Percentiles rank a stretch among this genome's conserved stretches.
Conservation (phyloP, 768 basidiomycete species). For the Termitomyces sp. region DNA sequence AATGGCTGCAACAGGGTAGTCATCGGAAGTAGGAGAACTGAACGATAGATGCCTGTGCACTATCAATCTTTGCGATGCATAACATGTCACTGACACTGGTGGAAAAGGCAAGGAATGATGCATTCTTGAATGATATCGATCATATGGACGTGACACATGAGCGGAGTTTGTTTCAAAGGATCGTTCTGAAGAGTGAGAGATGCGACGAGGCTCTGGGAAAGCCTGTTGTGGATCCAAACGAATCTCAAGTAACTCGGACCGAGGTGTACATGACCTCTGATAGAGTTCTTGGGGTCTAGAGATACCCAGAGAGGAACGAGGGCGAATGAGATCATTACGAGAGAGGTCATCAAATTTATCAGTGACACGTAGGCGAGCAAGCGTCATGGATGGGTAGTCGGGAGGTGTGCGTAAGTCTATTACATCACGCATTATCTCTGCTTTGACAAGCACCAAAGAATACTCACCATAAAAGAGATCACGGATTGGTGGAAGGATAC, state of each 20-base stretch:
- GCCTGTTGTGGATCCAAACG: background rate
- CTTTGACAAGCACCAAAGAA: background rate
- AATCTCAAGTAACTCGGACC: background rate
- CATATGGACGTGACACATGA: background rate
- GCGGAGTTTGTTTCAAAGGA: background rate
- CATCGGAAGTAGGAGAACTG: background rate
- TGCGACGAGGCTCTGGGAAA: background rate
- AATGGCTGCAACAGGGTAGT: background rate
- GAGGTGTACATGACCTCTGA: background rate
- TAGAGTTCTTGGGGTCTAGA: background rate
- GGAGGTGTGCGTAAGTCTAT: conserved; percentile 12
- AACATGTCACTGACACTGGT: background rate
- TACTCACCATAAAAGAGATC: conserved; percentile 57
- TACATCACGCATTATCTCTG: background rate
- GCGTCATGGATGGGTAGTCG: conserved; percentile 31
- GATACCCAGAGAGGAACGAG: background rate
- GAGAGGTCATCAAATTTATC: conserved; percentile 26
- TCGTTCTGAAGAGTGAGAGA: background rate
- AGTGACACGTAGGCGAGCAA: conserved; percentile 37
- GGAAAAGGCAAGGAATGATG: background rate
- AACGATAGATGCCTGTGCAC: background rate
- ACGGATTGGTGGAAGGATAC: conserved; percentile 67
- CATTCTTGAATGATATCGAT: background rate
- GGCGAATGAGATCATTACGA: conserved; percentile 6
- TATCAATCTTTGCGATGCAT: background rate